phyloP scores from a whole-genome alignment of 148 eudicot species.

The Spergularia marina region DNA sequence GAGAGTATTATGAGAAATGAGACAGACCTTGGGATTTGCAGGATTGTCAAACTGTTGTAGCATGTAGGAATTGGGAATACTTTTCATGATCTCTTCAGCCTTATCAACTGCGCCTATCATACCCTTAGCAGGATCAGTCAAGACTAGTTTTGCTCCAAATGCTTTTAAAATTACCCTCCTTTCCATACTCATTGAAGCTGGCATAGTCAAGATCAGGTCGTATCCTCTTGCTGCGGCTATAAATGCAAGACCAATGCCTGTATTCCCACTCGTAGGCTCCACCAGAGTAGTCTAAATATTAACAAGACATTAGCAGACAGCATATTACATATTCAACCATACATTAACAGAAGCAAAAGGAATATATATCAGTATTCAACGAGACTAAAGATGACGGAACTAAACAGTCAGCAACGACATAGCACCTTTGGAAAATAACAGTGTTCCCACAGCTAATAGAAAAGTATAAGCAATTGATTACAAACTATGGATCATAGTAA shows the following conservation, averaged over 20 bases:
- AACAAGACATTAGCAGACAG: slow-evolving; percentile 3
- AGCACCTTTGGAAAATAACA: background rate
- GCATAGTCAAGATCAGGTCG: slow-evolving; percentile 91
- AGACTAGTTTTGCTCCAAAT: slow-evolving; percentile 93
- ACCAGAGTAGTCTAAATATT: slow-evolving; percentile 68
- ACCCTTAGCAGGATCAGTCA: slow-evolving; percentile 91
- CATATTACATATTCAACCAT: background rate
- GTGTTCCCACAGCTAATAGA: background rate
- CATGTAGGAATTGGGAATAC: slow-evolving; percentile 82
- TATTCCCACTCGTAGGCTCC: slow-evolving; percentile 98
- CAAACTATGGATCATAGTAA: background rate
- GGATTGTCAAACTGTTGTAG: slow-evolving; percentile 98
- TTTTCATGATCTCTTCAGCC: slow-evolving; percentile 84
- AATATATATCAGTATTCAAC: background rate
- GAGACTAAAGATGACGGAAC: background rate
- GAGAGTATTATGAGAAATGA: background rate
- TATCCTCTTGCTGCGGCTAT: slow-evolving; percentile 98
- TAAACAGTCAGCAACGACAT: background rate
- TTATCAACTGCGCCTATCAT: slow-evolving; percentile 94
- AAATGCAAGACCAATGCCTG: slow-evolving; percentile 98
- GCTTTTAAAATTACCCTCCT: slow-evolving; percentile 96
- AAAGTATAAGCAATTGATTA: background rate
- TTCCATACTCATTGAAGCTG: slow-evolving; percentile 96
- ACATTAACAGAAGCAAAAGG: background rate
- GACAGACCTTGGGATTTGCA: slow-evolving; percentile 89